Percentiles rank a stretch among this genome's conserved stretches.
Evolutionary conservation across 805 yeast genomes (phyloP).

Genomic region (Kazachstania psychrophila): DNA sequence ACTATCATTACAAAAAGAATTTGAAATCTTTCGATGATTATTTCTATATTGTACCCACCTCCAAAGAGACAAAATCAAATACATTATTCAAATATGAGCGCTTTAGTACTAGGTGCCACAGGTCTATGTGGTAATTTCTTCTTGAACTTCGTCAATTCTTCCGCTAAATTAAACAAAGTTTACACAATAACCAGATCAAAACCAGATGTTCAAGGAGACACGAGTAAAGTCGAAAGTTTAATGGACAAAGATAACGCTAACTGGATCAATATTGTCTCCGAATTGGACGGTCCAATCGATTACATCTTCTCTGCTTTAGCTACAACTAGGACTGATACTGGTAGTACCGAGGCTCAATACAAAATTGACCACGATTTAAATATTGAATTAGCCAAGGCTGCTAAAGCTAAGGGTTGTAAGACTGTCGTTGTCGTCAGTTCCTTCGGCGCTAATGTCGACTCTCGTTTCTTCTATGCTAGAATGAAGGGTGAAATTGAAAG

Average conservation of each 20-base stretch:
- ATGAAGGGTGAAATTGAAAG: constrained; percentile 74
- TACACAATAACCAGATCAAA: constrained; percentile 46
- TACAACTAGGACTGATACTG: constrained; percentile 65
- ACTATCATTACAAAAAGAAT: no score
- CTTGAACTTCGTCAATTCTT: constrained; percentile 36
- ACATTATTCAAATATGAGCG: constrained; percentile 17
- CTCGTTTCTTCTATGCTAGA: constrained; percentile 51
- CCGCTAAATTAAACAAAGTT: constrained; percentile 33
- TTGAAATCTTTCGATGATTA: no score
- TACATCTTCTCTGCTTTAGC: constrained; percentile 61
- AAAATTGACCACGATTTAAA: constrained; percentile 70
- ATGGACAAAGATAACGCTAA: constrained; percentile 38
- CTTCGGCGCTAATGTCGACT: constrained; percentile 48
- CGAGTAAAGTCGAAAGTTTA: constrained; percentile 30
- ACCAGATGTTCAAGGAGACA: constrained; percentile 21
- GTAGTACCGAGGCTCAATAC: constrained; percentile 59
- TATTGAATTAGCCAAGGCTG: constrained; percentile 58
- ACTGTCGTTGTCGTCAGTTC: constrained; percentile 64
- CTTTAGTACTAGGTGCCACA: constrained; percentile 58
- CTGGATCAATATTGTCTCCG: constrained; percentile 41
- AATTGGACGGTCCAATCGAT: constrained; percentile 24
- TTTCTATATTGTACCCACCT: no score
- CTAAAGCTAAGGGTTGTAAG: constrained; percentile 57
- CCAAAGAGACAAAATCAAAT: background rate
- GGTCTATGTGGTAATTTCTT: constrained; percentile 65